Percentiles rank a stretch among this genome's conserved stretches.
These are phyloP conservation scores for Kluyveromyces nonfermentans DNA, from an alignment of 805 yeast genomes.

Conservation along the genomic window DNA sequence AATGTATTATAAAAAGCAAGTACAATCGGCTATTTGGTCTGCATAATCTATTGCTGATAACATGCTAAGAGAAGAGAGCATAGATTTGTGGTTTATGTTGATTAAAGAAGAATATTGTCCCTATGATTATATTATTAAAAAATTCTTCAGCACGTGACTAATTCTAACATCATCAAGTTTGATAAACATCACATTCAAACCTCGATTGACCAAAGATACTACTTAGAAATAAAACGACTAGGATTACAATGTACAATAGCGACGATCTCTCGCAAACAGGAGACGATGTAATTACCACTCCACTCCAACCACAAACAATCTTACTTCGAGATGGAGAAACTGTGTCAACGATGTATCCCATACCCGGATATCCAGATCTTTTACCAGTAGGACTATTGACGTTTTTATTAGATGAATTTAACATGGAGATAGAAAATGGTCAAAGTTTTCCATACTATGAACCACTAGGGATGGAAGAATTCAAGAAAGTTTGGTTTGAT, in stretches of 20 bases:
- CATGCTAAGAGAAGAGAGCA: neutral
- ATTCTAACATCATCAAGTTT: no score
- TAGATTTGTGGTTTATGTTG: no score
- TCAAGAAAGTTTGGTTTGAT: constrained; percentile 77
- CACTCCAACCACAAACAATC: constrained; percentile 57
- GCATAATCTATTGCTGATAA: neutral
- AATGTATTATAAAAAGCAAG: neutral
- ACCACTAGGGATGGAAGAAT: constrained; percentile 63
- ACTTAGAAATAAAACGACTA: neutral
- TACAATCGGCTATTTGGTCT: neutral
- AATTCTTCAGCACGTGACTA: no score
- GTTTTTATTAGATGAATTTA: constrained; percentile 84
- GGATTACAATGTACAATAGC: constrained; percentile 5
- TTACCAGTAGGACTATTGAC: constrained; percentile 72
- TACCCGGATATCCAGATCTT: constrained; percentile 44
- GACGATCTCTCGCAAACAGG: neutral
- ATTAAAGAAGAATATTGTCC: no score
- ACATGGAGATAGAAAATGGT: constrained; percentile 84
- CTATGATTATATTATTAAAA: no score
- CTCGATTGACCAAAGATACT: neutral
- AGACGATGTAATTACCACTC: constrained; percentile 12
- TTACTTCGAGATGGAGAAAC: constrained; percentile 82
- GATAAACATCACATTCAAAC: neutral
- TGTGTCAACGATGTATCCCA: constrained; percentile 86
- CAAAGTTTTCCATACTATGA: constrained; percentile 84